Conservation (phyloP, 495 filamentous ascomycete genomes). For the Aspergillus egyptiacus region DNA sequence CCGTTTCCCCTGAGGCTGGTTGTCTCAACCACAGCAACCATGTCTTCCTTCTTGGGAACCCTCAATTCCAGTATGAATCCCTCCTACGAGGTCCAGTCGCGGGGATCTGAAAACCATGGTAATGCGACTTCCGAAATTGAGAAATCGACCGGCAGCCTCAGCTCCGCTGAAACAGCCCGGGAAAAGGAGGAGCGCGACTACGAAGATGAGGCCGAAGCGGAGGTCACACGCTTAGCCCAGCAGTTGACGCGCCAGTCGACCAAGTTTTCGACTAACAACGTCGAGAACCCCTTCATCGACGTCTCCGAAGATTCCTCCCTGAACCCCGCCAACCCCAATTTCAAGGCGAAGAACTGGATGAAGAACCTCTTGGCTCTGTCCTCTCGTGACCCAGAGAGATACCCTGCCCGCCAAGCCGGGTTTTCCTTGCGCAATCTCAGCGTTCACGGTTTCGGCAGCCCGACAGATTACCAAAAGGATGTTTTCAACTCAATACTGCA, state of each 20-base stretch:
- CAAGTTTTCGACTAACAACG: conserved; percentile 27
- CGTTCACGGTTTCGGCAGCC: conserved; percentile 68
- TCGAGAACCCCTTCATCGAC: conserved; percentile 43
- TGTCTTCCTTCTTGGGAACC: conserved; percentile 39
- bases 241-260: conserved; percentile 45
- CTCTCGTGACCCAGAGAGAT: conserved; percentile 44
- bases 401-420: conserved; percentile 40
- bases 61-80: conserved; percentile 31
- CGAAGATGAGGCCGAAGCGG: conserved; percentile 32
- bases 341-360: conserved; percentile 47
- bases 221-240: conserved; percentile 42
- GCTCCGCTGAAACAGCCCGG: conserved; percentile 29
- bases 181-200: conserved; percentile 21
- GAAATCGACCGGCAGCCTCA: conserved; percentile 21
- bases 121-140: conserved; percentile 2
- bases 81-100: conserved; percentile 11
- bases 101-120: conserved; percentile 8
- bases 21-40: conserved; percentile 21
- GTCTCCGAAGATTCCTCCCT: conserved; percentile 37
- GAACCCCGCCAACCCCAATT: conserved; percentile 43
- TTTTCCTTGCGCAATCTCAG: conserved; percentile 56
- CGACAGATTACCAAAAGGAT: conserved; percentile 80
- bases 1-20: conserved; percentile 14
- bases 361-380: conserved; percentile 45
- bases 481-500: conserved; percentile 63